Evolutionary conservation across 257 asterid genomes (phyloP), one percentile per base, ranked within the genome.

Genomic region (Oldenlandia corymbosa): DNA sequence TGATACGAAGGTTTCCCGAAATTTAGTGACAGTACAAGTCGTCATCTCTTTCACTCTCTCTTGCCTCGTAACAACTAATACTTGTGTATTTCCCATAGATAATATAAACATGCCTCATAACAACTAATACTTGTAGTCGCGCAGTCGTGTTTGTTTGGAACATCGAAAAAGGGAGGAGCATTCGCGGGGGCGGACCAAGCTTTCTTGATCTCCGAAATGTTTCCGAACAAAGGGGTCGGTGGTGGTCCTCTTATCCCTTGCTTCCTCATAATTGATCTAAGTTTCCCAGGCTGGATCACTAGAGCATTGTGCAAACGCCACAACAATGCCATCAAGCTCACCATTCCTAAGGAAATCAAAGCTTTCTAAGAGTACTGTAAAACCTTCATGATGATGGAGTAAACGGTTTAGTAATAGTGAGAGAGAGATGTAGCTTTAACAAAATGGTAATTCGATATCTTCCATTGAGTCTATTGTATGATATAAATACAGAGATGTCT

Each of bases 181-280:
- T 31, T 54, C 13, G 60, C 54, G 12, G 76, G 63, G 21, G 65
- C 73, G 7, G 58, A 55, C 13, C 80, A 67, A 20, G 83, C 62
- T 62, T 71, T 85, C 69, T 77, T 83, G 71, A 85, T 81, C 54
- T 83, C 89, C 36, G 77, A 63, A 2, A 83, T 57, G 79, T 85
- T 85, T 1, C 94, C 89, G 1, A 85, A 65, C 18, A 83, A 48
- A 68, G 74, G 23, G 23, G 46, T 67, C 0, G 87, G 83, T 0
- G 83, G 68, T 16, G 94, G 94, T n/a, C 94, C 94, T 10, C 53
- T 50, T 43, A 85, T 66, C 26, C 94, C 85, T 65, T 85, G 94
- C 28, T 68, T 79, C 65, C 17, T 71, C 61, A 84, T 62, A 7
- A 71, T 53, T 16, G 41, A 43, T 8, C 78, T 78, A n/a, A 77